Evolutionary conservation across 139 green algal species (phyloP), one percentile per base, ranked within the genome.

Genomic region (Micractinium sp.): DNA sequence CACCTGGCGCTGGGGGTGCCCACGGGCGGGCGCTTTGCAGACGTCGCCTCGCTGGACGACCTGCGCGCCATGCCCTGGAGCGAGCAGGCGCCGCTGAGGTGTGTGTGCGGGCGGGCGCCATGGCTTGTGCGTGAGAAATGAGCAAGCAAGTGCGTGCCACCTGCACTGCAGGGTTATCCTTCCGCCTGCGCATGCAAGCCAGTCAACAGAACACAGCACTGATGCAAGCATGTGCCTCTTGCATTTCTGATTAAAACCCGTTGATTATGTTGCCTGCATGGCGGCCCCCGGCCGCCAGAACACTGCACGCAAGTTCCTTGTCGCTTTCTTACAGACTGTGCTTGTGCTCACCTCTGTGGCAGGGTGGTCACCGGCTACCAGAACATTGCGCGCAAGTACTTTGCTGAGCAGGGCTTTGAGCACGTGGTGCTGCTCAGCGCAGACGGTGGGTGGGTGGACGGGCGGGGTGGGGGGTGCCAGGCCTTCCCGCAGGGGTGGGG

Each of bases 1-100:
- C 96, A 99, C 94, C 93, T 99, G 79, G 97, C 93, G 1, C 93
- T 99, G 85, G 98, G 96, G 7, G 91, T 99, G 3, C 97, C 97
- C 78, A 98, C 93, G 83, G 85, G 90, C 29, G 96, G 96, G 22
- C 88, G 88, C 25, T 98, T 94, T 79, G 93, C 93, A 1, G 76
- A 93, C 71, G 83, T 99, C 25, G 89, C 93, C 87, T 95, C 61
- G 3, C 90, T 99, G 29, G 93, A 98, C 4, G 92, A 97, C 22
- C 92, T 98, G 80, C 85, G 91, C 25, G 87, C 77, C 63, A 99
- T 99, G 97, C 90, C 92, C 71, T 99, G 97, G 97, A 96, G 91
- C 1, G 93, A 93, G 41, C 91, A 95, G 71, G 92, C 87, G 53
- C 97, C 97, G 0, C 91, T 99, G 90, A 86, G 96, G 53, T 35